Conservation (phyloP, 73 alveolate genomes). For the Tetrahymena thermophila region DNA sequence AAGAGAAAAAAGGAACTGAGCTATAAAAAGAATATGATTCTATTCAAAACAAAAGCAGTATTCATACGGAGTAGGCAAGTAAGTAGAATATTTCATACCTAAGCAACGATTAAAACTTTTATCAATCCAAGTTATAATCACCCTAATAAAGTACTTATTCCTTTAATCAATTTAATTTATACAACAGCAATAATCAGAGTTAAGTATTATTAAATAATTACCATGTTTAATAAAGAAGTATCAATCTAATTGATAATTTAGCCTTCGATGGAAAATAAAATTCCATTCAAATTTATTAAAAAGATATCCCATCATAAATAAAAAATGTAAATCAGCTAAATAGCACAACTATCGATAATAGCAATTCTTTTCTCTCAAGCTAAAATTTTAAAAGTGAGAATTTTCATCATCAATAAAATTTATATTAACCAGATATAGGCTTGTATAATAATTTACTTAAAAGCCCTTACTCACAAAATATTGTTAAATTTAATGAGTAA, state of each 20-base stretch:
- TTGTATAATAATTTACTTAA: too few species aligned
- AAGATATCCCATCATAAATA: not conserved
- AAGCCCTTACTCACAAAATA: not conserved
- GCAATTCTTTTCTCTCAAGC: not conserved
- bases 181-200: not conserved
- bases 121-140: not conserved
- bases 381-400: not conserved
- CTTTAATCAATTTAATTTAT: too few species aligned
- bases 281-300: too few species aligned
- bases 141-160: not conserved
- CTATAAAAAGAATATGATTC: too few species aligned
- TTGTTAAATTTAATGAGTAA: not conserved
- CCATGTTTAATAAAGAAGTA: not conserved
- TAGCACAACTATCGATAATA: not conserved
- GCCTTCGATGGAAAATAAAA: not conserved
- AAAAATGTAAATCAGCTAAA: too few species aligned
- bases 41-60: not conserved
- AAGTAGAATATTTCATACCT: not conserved
- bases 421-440: not conserved
- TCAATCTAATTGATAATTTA: not conserved
- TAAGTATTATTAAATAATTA: too few species aligned
- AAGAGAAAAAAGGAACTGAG: not conserved
- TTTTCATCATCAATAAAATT: not conserved
- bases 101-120: not conserved
- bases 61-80: not conserved